A percentile compares a stretch with the other conserved stretches of the same genome.
Conservation (phyloP, 805 yeast species). For the Pichia deserticola region DNA sequence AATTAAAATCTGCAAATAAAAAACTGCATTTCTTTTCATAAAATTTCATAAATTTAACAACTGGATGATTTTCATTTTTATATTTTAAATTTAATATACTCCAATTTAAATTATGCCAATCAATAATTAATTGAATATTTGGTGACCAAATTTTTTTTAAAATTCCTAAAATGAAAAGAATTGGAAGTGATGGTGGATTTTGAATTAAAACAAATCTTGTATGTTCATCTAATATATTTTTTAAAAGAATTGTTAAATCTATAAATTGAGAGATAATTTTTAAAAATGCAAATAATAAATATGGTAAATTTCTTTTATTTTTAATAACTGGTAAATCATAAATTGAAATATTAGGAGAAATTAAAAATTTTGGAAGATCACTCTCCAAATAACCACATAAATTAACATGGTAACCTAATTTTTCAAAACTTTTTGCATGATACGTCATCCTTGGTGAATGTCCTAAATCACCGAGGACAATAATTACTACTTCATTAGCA, state of each 20-base stretch:
- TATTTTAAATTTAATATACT: conserved; percentile 68
- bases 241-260: conserved; percentile 40
- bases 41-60: conserved; percentile 49
- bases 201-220: conserved; percentile 68
- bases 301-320: conserved; percentile 40
- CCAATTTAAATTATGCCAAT: conserved; percentile 95
- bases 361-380: conserved; percentile 41
- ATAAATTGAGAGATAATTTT: conserved; percentile 56
- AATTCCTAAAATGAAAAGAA: conserved; percentile 54
- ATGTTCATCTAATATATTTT: conserved; percentile 46
- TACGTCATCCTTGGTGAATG: conserved; percentile 93
- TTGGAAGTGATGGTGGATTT: conserved; percentile 91
- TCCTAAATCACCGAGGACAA: conserved; percentile 89
- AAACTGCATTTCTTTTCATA: conserved; percentile 62
- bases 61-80: conserved; percentile 44
- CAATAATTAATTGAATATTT: conserved; percentile 63
- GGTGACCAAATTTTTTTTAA: conserved; percentile 38
- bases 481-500: conserved; percentile 55
- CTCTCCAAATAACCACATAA: conserved; percentile 77
- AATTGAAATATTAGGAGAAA: conserved; percentile 41
- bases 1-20: conserved; percentile 56
- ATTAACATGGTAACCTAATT: conserved; percentile 64
- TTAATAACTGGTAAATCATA: conserved; percentile 36
- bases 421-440: conserved; percentile 76
- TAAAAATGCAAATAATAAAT: conserved; percentile 43